Evolutionary conservation across 108 stramenopile genomes (phyloP), one percentile per base, ranked within the genome.

Genomic region (Nitzschia palea): DNA sequence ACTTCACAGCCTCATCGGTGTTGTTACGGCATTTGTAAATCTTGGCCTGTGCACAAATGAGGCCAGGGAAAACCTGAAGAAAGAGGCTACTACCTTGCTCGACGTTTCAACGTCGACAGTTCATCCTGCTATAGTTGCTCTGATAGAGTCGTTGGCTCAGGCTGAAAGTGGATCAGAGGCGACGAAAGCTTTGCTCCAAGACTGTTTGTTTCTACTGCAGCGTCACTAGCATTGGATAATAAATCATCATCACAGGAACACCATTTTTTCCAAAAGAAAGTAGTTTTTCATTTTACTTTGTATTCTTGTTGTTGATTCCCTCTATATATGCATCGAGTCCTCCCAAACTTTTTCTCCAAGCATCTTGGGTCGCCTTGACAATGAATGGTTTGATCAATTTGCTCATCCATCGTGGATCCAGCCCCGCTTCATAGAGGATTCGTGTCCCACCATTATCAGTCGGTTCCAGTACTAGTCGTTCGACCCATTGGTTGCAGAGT

Each of bases 1-100:
- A 5, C 27, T 80, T 14, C 67, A 71, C 53, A 36, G 71, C 10
- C 26, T 78, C 20, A 22, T 77, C 23, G 51, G 71, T 28, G 26
- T 48, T 20, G 37, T 53, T 42, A 45, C 48, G 9, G 68, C 50
- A 14, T 17, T 35, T 0, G 32, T 77, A 12, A 66, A 37, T 33
- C 60, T 34, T 20, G 63, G 63, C 26, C 8, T 33, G 8, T 26
- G 15, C 0, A 29, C 28, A 1, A 18, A n/a, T 1, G 4, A 28
- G 9, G 26, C 18, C 4, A 9, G 12, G 8, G 42, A 22, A 22
- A 15, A 42, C 1, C 14, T 34, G 20, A 9, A 61, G 42, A 28
- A 25, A 1, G 20, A 43, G 59, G 36, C 42, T 20, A 40, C 1
- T 2, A 22, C 32, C 22, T n/a, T 33, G 8, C 56, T 44, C 27